Evolutionary conservation across 768 basidiomycete genomes (phyloP).

Genomic region (Dictyophora rubrovolvata): DNA sequence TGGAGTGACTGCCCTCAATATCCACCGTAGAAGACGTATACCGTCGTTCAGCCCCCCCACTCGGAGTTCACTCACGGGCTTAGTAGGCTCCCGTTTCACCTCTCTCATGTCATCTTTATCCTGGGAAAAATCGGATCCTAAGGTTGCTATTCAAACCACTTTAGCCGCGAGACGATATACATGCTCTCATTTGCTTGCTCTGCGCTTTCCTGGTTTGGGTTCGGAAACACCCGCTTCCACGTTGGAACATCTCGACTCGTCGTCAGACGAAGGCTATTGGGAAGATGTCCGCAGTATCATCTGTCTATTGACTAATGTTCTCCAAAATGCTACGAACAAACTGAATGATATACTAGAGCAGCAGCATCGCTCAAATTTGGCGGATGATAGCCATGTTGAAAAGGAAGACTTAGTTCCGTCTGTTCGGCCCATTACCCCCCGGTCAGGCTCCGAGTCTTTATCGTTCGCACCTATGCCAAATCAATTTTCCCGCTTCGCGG

Average conservation of each 20-base stretch:
- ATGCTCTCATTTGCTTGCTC: conserved; percentile 67
- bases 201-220: conserved; percentile 43
- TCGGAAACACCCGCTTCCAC: neutral
- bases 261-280: conserved; percentile 75
- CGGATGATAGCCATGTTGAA: conserved; percentile 42
- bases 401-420: conserved; percentile 17
- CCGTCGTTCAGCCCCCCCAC: conserved; percentile 16
- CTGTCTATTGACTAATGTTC: conserved; percentile 53
- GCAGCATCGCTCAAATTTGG: conserved; percentile 22
- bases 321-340: conserved; percentile 53
- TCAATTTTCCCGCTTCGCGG: conserved; percentile 56
- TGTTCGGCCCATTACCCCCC: neutral
- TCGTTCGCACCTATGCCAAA: conserved; percentile 72
- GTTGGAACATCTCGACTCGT: conserved; percentile 33
- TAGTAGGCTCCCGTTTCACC: conserved; percentile 27
- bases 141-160: conserved; percentile 52
- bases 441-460: conserved; percentile 1
- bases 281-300: conserved; percentile 74
- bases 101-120: conserved; percentile 18
- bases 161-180: conserved; percentile 66
- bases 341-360: conserved; percentile 57
- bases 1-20: conserved; percentile 49
- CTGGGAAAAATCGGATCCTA: conserved; percentile 58
- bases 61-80: conserved; percentile 24
- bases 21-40: conserved; percentile 43